Evolutionary conservation across 2,329 filamentous ascomycete genomes (phyloP), one percentile per base, ranked within the genome.

Genomic region (Gyromitra esculenta): DNA sequence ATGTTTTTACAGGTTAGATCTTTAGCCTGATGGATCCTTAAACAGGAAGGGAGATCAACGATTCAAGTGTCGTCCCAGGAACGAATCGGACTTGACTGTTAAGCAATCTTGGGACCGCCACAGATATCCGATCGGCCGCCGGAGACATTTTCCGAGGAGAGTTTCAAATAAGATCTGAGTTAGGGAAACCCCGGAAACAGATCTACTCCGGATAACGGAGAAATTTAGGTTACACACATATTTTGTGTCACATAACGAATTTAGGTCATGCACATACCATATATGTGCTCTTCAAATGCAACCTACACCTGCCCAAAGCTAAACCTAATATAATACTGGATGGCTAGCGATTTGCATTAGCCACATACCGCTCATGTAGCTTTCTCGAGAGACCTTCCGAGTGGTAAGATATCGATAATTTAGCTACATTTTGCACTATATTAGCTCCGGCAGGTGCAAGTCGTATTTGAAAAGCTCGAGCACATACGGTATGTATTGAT

Each of bases 81-180:
- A 37, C 50, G 35, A 37, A 39, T 50, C 15, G 15, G 11, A 50
- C 9, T 45, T 6, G 39, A 8, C 11, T 56, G 52, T 31, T 21
- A 35, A 13, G 21, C 31, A 11, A 13, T 13, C 9, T 56, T 31
- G 25, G 25, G 2, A 31, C 25, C 25, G 2, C 25, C 11, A 13
- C 21, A 31, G 52, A 45, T 45, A 45, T 21, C 45, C n/a, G 25
- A 62, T 60, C 31, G 21, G 13, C 31, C 25, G 31, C 13, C 57
- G 68, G 68, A 71, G 68, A 64, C 56, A 15, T 71, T 31, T 56
- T 71, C 68, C 68, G 37, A 57, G 68, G 68, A 71, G 52, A 15
- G 37, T 7, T n/a, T 45, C 13, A 9, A n/a, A 52, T 13, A 8
- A 35, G 52, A 45, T 69, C 39, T 69, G 11, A 43, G 35, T 18